Conservation (phyloP, 192 early-diverging fungal species). For the Coemansia sp. region DNA sequence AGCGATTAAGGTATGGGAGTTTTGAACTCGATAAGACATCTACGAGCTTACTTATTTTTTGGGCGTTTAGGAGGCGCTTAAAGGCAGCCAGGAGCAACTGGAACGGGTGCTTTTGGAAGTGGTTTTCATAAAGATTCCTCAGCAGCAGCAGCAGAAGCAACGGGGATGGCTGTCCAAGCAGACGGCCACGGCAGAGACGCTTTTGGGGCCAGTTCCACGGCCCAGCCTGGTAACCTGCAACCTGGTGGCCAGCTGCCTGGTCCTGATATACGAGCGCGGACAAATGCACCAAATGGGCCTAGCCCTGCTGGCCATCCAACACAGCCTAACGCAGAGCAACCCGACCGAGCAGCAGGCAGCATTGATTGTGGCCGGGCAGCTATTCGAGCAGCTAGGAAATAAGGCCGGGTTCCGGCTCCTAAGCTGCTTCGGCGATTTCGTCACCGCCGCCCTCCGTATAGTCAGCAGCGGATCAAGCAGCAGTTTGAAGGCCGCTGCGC, state of each 20-base stretch:
- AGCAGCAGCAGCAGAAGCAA: conserved; percentile 62
- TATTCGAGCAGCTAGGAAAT: conserved; percentile 67
- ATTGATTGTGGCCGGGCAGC: conserved; percentile 69
- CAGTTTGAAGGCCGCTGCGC: conserved; percentile 64
- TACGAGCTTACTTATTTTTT: not conserved
- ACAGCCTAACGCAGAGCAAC: conserved; percentile 10
- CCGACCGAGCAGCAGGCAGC: conserved; percentile 50
- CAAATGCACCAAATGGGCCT: conserved; percentile 41
- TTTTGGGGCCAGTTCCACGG: conserved; percentile 24
- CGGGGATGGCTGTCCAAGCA: conserved; percentile 67
- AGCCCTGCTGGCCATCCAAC: conserved; percentile 30
- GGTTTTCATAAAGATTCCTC: conserved; percentile 60
- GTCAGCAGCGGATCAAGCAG: conserved; percentile 7
- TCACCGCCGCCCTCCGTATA: conserved; percentile 18
- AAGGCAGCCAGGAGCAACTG: conserved; percentile 64
- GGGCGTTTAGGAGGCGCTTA: conserved; percentile 63
- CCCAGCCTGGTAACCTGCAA: conserved; percentile 34
- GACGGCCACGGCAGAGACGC: conserved; percentile 57
- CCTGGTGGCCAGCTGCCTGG: conserved; percentile 29
- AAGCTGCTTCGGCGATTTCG: conserved; percentile 51
- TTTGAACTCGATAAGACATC: too few species aligned
- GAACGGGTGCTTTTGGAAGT: conserved; percentile 69
- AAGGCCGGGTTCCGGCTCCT: conserved; percentile 50
- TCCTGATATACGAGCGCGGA: conserved; percentile 32
- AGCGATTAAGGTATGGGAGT: not conserved